Base-by-base conservation (phyloP, 306 rosid species). In the Lathyrus tuberosus region DNA sequence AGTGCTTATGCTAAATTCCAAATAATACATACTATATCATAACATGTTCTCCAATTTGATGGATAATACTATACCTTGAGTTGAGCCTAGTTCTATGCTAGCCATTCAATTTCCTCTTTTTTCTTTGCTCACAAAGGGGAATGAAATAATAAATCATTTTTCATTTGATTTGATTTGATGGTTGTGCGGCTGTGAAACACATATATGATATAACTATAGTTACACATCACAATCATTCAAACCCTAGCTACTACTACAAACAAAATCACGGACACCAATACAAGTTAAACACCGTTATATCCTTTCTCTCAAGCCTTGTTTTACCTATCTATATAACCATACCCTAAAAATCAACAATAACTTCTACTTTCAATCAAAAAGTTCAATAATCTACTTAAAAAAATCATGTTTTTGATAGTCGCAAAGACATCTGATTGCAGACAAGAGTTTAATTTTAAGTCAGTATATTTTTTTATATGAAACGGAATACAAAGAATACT, bases 121-220 rank as follows among this genome's bases (percentile, higher is more conserved):
- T 56, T 30, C 16, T 16, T 20, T 64, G 52, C 66, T 52, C 52
- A 38, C 58, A 62, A 54, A 49, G 17, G n/a, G n/a, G n/a, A n/a
- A n/a, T n/a, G n/a, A n/a, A n/a, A 46, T 2, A 46, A n/a, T 44
- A 40, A 40, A 43, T 14, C 64, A 8, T 14, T 51, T 82, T 62
- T 42, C 44, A 26, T 18, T 76, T 67, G 87, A 87, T 30, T 78
- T 67, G 93, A 89, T 87, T 83, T 81, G 93, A 87, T 82, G 91
- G 85, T 87, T 80, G 63, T 51, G 84, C 73, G 75, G 71, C 81
- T 28, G 70, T 38, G 31, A 30, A 47, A 54, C 16, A 58, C 38
- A 64, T 10, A 52, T 10, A 10, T 26, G 30, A 49, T 24, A 17
- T 49, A 15, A 16, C 11, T 10, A 6, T 58, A 1, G 40, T 52